Base-by-base conservation (phyloP, 768 basidiomycete species). In the Kwoniella bestiolae region DNA sequence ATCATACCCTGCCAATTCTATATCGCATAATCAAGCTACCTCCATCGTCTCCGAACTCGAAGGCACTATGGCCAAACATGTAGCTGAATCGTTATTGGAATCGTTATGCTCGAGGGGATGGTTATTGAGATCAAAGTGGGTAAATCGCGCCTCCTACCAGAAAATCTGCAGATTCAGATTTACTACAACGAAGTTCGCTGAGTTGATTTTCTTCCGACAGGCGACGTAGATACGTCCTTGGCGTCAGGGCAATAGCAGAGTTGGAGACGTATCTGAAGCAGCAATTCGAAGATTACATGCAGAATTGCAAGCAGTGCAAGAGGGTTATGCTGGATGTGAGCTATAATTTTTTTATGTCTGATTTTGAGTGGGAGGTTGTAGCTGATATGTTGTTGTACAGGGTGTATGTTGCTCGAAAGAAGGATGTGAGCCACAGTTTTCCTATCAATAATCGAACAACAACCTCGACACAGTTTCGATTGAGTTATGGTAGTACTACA, bases 1-100 rank as follows among this genome's bases (percentile, higher is more conserved):
- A 2, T 79, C 78, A 0, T 80, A 79, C 50, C 79, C 79, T 18
- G 77, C 68, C 16, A 78, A 79, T 57, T 80, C 79, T 4, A 62
- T 80, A 31, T 70, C 72, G 1, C 68, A 68, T 5, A 70, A 64
- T 25, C 65, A 66, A 32, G 79, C 79, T 1, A 55, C 76, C 3
- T 25, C 63, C 4, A 63, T 73, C 21, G 51, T 58, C 2, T 55
- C 35, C 5, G 63, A 68, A 41, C 56, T 63, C 5, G 35, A 62
- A 46, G 60, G 57, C 7, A 46, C 58, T 7, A 72, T 80, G 58
- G 66, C 75, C 7, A 71, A 69, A 41, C 62, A 71, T 23, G 55
- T 32, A 8, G 78, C 73, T 1, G 76, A 76, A 38, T 16, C 32
- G 3, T 38, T 80, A 18, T 61, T 79, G 11, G 44, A 44, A n/a